Evolutionary conservation across 2,329 filamentous ascomycete genomes (phyloP), one percentile per base, ranked within the genome.

Genomic region (Diaporthe aspalathi): DNA sequence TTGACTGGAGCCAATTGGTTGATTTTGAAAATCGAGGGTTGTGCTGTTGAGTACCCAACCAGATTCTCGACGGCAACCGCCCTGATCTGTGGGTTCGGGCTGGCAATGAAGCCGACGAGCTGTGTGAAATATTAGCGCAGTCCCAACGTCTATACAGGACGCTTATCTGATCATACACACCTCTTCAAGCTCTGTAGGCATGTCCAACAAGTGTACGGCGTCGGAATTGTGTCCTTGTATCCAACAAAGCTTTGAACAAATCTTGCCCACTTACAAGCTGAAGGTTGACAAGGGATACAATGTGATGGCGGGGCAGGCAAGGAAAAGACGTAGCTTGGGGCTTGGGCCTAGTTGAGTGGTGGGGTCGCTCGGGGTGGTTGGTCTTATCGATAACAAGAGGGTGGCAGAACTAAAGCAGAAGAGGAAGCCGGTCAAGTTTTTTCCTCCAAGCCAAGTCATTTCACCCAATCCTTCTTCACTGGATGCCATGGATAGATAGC

Each of bases 31-130:
- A 98, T 89, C 0, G 86, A 84, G 0, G 93, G 92, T 75, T 97
- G 88, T 1, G 88, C 83, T 14, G 90, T 87, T 29, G 93, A 93
- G 75, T 93, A 98, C 14, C 94, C 93, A 56, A 98, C 91, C 45
- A 98, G 87, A 76, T 97, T 93, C 81, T 97, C 94, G 68, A 92
- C 90, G 62, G 95, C 95, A 75, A 95, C 88, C 80, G 94, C 91
- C 76, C 96, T 91, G 74, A 98, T 94, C 80, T 97, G 93, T 52
- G 94, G 94, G 80, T 97, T 97, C 72, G 93, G 93, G 83, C 97
- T 92, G 81, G 93, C 92, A 72, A 98, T 93, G 83, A 98, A 98
- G 80, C 94, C 94, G 73, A 98, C 94, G 68, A 97, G 90, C 94
- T 97, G 76, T 60, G 70, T 20, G 16, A 38, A 32, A 54, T n/a